These are phyloP conservation scores for Lodderomyces theae DNA, from an alignment of 1,139 yeast genomes.

Conservation along the genomic window DNA sequence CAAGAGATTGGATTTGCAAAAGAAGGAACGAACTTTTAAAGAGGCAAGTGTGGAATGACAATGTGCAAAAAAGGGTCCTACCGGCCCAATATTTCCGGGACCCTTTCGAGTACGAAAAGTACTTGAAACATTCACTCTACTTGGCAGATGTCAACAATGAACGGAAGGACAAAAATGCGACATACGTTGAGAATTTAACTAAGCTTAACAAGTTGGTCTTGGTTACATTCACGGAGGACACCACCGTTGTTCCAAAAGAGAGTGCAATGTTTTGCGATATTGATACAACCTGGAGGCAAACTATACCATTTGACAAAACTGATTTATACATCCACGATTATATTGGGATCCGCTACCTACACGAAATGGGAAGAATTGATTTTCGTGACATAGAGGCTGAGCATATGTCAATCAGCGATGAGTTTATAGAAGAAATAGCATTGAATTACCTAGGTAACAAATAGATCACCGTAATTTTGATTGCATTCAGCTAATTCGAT, in stretches of 20 bases:
- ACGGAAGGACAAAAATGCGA: conserved; percentile 19
- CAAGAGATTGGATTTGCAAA: conserved; percentile 60
- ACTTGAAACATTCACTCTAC: conserved; percentile 50
- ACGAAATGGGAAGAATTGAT: conserved; percentile 41
- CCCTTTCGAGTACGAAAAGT: conserved; percentile 43
- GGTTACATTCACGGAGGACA: conserved; percentile 59
- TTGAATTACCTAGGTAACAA: conserved; percentile 28
- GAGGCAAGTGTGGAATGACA: conserved; percentile 58
- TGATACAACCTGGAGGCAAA: conserved; percentile 40
- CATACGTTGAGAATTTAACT: conserved; percentile 43
- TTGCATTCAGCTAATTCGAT: no score
- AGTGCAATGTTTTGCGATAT: conserved; percentile 65
- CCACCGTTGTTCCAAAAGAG: conserved; percentile 69
- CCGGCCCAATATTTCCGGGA: conserved; percentile 80
- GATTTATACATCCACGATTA: conserved; percentile 49
- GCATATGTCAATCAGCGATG: conserved; percentile 64
- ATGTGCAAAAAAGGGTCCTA: conserved; percentile 55
- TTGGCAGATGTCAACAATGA: conserved; percentile 73
- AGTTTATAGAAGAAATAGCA: conserved; percentile 40
- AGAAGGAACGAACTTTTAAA: conserved; percentile 54
- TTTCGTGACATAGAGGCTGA: conserved; percentile 55
- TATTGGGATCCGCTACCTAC: conserved; percentile 56
- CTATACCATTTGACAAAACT: conserved; percentile 50
- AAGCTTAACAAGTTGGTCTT: conserved; percentile 53
- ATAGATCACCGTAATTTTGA: neutral